Evolutionary conservation across 2,329 filamentous ascomycete species (phyloP), one percentile per base, ranked within the genome.

Genomic region (Penicillium sclerotiorum): DNA sequence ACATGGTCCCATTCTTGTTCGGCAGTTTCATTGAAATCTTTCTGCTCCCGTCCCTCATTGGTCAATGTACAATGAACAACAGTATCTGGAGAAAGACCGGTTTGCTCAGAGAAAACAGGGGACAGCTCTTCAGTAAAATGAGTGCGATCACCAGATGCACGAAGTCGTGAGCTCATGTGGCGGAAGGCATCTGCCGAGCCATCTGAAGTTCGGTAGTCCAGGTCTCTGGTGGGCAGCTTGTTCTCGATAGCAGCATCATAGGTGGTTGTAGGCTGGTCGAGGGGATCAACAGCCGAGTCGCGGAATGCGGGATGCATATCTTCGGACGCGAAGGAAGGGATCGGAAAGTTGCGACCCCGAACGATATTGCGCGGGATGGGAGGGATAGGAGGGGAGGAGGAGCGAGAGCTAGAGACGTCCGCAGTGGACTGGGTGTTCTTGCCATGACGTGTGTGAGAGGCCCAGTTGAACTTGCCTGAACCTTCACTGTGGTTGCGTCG

Each of bases 381-480:
- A 1, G 51, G 51, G 35, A 47, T 15, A 6, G 51, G 48, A 9
- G 48, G 51, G 13, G 46, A 55, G 5, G 35, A 37, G 11, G 53
- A 40, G 18, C 33, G 50, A 2, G 47, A 41, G 8, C 30, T 45
- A 12, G 43, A 21, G 17, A 23, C 25, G 9, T 30, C 39, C 6
- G 45, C 40, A 11, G 45, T 30, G n/a, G n/a, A n/a, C 4, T 28
- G 8, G 23, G 40, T 5, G 20, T 50, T 47, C 22, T 46, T 50
- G 11, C 32, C 38, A 4, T 40, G 51, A 17, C 49, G 51, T 8
- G 41, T 17, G 8, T 41, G 42, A 37, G 47, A 35, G 41, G 48
- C 30, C 50, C 48, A 56, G 15, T 28, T 18, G 36, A 52, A 49
- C 42, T 47, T 57, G 32, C 25, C 45, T 30, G 42, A 40, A 27